Conservation (phyloP, 1,284 basidiomycete genomes). For the Pseudozyma sp. region DNA sequence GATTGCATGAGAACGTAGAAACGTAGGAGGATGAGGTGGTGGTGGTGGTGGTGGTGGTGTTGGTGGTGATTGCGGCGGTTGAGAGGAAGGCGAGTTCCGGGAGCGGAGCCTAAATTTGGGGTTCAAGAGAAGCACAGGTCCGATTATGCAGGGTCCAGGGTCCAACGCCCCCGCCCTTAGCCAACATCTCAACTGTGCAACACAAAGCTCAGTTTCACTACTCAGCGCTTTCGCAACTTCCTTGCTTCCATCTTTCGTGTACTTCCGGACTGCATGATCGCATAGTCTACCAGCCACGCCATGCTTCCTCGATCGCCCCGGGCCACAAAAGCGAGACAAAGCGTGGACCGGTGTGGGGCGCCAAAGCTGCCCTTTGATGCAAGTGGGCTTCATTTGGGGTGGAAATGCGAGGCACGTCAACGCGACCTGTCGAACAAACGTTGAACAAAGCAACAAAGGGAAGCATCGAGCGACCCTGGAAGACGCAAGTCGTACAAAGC, state of each 20-base stretch:
- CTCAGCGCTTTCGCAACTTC: not conserved
- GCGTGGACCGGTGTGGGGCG: not conserved
- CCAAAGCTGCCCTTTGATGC: slow-evolving; percentile 3
- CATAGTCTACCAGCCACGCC: too few relatives aligned
- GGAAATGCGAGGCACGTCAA: not conserved
- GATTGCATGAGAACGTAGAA: not conserved
- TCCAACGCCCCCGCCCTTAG: slow-evolving; percentile 2
- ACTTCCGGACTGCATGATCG: too few relatives aligned
- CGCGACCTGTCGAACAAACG: slow-evolving; percentile 20
- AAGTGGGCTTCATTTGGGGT: not conserved
- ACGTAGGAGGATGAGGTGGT: not conserved
- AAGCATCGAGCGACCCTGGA: too few relatives aligned
- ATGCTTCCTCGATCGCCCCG: too few relatives aligned
- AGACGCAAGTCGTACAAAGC: too few relatives aligned
- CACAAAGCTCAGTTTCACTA: not conserved
- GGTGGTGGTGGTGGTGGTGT: slow-evolving; percentile 1
- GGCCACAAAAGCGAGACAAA: not conserved
- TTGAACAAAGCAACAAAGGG: slow-evolving; percentile 8
- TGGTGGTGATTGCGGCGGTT: too few relatives aligned
- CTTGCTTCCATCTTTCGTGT: too few relatives aligned
- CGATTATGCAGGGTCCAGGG: not conserved
- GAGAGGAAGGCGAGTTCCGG: not conserved
- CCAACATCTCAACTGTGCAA: not conserved
- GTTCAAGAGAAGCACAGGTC: not conserved
- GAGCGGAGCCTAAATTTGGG: not conserved